phyloP scores from a whole-genome alignment of 495 filamentous ascomycete species.

The Melanomma pulvis-pyrius region DNA sequence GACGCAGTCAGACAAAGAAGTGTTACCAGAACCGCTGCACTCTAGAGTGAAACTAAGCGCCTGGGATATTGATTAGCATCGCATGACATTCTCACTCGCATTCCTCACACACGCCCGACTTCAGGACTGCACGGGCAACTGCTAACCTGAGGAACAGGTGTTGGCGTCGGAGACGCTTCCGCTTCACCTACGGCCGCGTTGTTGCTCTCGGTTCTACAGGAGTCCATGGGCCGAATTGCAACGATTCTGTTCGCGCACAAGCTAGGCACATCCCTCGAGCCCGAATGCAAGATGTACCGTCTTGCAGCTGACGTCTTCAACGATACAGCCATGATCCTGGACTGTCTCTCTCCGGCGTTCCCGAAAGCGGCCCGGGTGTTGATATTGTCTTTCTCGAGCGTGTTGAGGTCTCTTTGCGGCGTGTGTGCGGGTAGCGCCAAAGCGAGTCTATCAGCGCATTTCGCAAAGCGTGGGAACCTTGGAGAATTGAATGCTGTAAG shows the following conservation, averaged over 20 bases:
- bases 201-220: conserved; percentile 83
- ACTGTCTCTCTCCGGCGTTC: conserved; percentile 81
- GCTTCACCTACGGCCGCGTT: conserved; percentile 87
- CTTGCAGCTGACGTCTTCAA: conserved; percentile 92
- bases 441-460: conserved; percentile 88
- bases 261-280: conserved; percentile 83
- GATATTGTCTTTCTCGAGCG: conserved; percentile 73
- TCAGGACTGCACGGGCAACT: neutral
- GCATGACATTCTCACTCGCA: neutral
- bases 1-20: too few relatives aligned
- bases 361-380: conserved; percentile 67
- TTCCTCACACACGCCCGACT: neutral
- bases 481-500: conserved; percentile 88
- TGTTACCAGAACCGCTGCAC: too few relatives aligned
- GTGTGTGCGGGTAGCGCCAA: conserved; percentile 89
- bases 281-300: conserved; percentile 93
- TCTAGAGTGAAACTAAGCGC: neutral
- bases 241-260: conserved; percentile 90
- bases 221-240: conserved; percentile 79
- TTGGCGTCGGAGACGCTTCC: conserved; percentile 85
- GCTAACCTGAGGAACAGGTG: conserved; percentile 51
- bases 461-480: conserved; percentile 84
- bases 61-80: conserved; percentile 20
- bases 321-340: conserved; percentile 85
- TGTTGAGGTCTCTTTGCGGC: conserved; percentile 81